These are phyloP conservation scores for Acrocalymma vagum DNA, from an alignment of 2,329 filamentous ascomycete genomes.

Conservation along the genomic window DNA sequence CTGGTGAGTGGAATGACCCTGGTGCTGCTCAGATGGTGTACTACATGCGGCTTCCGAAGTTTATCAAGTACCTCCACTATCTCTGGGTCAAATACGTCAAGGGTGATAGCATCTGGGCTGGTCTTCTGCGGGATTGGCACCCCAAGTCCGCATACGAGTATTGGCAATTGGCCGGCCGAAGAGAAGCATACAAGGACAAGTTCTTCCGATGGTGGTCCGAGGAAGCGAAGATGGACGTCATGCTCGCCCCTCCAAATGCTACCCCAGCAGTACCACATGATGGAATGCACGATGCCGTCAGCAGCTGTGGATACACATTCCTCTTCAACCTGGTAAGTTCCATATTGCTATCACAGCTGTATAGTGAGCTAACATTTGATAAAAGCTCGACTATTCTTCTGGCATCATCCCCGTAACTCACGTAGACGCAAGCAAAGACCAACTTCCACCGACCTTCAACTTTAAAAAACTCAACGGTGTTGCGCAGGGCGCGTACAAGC, in stretches of 20 bases:
- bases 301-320: constrained; percentile 92
- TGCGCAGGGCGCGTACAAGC: constrained; percentile 82
- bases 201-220: constrained; percentile 90
- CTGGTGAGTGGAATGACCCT: constrained; percentile 80
- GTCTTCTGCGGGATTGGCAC: constrained; percentile 75
- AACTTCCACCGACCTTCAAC: constrained; percentile 68
- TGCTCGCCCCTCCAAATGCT: constrained; percentile 86
- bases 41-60: constrained; percentile 76
- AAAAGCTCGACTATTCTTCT: constrained; percentile 81
- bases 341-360: background rate
- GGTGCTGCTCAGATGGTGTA: constrained; percentile 79
- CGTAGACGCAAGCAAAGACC: constrained; percentile 75
- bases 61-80: constrained; percentile 85
- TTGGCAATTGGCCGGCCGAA: constrained; percentile 80
- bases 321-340: constrained; percentile 81
- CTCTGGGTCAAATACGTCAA: constrained; percentile 87
- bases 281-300: constrained; percentile 85
- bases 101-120: constrained; percentile 79
- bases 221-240: constrained; percentile 73
- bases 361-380: constrained; percentile 8
- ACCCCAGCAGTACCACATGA: constrained; percentile 88
- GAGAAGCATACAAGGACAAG: constrained; percentile 77
- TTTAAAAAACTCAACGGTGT: constrained; percentile 77
- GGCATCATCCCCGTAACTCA: constrained; percentile 87
- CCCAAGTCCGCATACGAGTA: constrained; percentile 79